Conservation (phyloP, 176 grass and related monocot species). For the Elaeis guineensis region DNA sequence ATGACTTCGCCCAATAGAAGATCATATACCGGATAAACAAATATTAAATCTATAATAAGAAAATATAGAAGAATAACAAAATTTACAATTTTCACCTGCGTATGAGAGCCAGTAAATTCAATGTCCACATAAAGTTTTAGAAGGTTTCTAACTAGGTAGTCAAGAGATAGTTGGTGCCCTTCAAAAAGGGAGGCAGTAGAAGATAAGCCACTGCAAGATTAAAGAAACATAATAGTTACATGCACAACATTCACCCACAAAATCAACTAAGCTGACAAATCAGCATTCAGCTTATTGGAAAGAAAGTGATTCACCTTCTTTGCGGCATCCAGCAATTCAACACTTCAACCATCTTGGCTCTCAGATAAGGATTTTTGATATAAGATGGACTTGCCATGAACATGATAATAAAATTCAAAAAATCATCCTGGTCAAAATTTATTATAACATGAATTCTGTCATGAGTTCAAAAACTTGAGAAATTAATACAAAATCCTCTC, state of each 20-base stretch:
- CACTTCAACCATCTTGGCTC: slow-evolving; percentile 99
- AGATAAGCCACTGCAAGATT: slow-evolving; percentile 52
- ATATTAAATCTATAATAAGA: background rate
- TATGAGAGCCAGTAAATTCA: slow-evolving; percentile 98
- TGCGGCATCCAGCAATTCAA: slow-evolving; percentile 92
- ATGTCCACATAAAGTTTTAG: slow-evolving; percentile 98
- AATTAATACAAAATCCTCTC: too few species aligned
- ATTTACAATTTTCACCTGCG: slow-evolving; percentile 38
- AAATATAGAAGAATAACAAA: too few species aligned
- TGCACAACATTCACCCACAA: background rate
- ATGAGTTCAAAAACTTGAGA: too few species aligned
- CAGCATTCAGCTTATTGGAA: background rate
- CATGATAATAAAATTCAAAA: slow-evolving; percentile 97
- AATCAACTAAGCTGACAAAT: slow-evolving; percentile 6
- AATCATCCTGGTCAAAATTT: slow-evolving; percentile 55
- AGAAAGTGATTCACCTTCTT: slow-evolving; percentile 50
- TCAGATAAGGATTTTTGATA: slow-evolving; percentile 95
- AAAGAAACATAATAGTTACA: slow-evolving; percentile 4
- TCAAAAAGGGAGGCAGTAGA: slow-evolving; percentile 78
- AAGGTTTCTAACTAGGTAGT: slow-evolving; percentile 90
- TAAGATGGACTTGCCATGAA: slow-evolving; percentile 89
- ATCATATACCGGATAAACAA: background rate
- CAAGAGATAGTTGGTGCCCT: slow-evolving; percentile 79
- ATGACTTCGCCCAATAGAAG: too few species aligned
- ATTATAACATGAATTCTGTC: background rate